These are phyloP conservation scores for Coniochaeta sp. DNA, from an alignment of 2,329 filamentous ascomycete species.

Conservation along the genomic window DNA sequence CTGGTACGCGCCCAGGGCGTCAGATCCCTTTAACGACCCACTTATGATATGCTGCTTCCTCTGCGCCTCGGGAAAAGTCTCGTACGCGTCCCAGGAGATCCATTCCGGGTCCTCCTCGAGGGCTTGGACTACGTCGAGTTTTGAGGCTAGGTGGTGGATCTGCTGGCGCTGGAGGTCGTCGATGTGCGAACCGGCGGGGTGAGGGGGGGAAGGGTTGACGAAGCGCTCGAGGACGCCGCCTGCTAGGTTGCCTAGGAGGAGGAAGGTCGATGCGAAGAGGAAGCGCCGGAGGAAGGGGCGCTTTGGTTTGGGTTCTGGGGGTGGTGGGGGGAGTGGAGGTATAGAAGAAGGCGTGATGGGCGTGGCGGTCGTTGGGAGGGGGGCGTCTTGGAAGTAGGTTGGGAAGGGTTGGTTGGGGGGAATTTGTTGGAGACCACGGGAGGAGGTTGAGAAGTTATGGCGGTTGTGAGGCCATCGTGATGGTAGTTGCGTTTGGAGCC, in stretches of 20 bases:
- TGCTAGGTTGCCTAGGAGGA: conserved; percentile 30
- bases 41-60: conserved; percentile 27
- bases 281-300: conserved; percentile 16
- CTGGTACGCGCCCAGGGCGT: conserved; percentile 43
- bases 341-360: not conserved
- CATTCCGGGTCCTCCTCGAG: conserved; percentile 33
- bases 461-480: not conserved
- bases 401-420: not conserved
- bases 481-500: not conserved
- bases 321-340: not conserved
- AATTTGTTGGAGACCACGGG: not conserved
- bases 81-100: conserved; percentile 32
- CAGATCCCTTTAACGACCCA: conserved; percentile 32
- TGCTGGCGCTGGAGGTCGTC: not conserved
- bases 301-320: conserved; percentile 10
- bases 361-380: not conserved
- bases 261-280: conserved; percentile 25
- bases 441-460: not conserved
- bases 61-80: conserved; percentile 11
- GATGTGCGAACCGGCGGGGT: conserved; percentile 26
- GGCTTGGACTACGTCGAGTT: conserved; percentile 39
- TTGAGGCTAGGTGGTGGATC: conserved; percentile 21
- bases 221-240: conserved; percentile 32
- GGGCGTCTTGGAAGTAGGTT: not conserved
- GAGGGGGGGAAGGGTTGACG: conserved; percentile 34